phyloP scores from a whole-genome alignment of 2,329 filamentous ascomycete genomes.

The Pseudogymnoascus sp. region DNA sequence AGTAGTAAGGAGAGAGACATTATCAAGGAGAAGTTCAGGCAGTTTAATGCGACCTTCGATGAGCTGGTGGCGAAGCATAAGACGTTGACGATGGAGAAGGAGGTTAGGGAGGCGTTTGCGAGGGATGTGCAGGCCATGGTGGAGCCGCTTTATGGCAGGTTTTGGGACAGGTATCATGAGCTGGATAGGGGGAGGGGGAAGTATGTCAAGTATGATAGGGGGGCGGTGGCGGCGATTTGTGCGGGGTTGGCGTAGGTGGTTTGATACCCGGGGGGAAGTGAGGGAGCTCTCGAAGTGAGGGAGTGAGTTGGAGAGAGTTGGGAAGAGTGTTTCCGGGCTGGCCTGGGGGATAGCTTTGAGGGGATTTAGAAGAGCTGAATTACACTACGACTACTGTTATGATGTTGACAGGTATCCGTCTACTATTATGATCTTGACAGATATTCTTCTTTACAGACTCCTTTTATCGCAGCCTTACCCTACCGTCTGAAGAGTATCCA shows the following conservation, averaged over 20 bases:
- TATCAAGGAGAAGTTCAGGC: slow-evolving; percentile 92
- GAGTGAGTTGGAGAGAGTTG: neutral
- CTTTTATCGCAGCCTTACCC: neutral
- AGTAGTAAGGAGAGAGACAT: slow-evolving; percentile 88
- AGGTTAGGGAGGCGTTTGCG: slow-evolving; percentile 72
- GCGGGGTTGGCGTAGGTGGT: slow-evolving; percentile 15
- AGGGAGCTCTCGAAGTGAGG: too few relatives aligned
- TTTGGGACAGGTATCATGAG: slow-evolving; percentile 96
- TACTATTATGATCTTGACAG: neutral
- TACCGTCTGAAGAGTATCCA: neutral
- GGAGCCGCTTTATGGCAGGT: slow-evolving; percentile 87
- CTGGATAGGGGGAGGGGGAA: slow-evolving; percentile 97
- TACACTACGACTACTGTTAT: neutral
- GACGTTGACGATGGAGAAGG: slow-evolving; percentile 77
- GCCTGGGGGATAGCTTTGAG: neutral
- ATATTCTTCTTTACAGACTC: neutral
- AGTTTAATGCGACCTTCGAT: slow-evolving; percentile 86
- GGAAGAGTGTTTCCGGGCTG: neutral
- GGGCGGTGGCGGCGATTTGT: slow-evolving; percentile 59
- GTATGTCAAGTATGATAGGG: slow-evolving; percentile 96
- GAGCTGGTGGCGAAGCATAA: slow-evolving; percentile 80
- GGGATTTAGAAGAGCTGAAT: too few relatives aligned
- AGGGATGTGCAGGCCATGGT: slow-evolving; percentile 85
- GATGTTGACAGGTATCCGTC: neutral
- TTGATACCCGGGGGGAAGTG: neutral